Conservation (phyloP, 805 yeast species). For the Nakazawaea populi region DNA sequence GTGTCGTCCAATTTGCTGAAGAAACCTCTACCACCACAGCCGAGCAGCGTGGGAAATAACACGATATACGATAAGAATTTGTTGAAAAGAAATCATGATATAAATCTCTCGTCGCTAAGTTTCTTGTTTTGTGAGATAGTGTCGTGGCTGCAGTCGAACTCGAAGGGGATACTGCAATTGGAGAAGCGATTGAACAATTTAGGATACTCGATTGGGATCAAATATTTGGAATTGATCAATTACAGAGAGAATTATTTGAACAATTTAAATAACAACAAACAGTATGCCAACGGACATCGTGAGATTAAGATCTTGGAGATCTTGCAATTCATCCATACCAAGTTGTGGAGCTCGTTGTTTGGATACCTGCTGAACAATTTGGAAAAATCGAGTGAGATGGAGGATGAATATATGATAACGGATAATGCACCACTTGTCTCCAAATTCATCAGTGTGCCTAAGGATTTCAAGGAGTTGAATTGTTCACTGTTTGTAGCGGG, state of each 20-base stretch:
- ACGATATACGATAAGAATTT: slow-evolving; percentile 63
- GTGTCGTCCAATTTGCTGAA: neutral
- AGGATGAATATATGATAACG: slow-evolving; percentile 70
- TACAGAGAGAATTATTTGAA: slow-evolving; percentile 51
- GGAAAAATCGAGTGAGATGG: slow-evolving; percentile 44
- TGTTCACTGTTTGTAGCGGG: slow-evolving; percentile 86
- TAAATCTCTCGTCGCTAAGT: slow-evolving; percentile 60
- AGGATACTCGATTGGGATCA: slow-evolving; percentile 75
- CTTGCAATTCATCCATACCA: slow-evolving; percentile 67
- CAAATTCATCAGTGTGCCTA: slow-evolving; percentile 72
- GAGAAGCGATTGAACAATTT: slow-evolving; percentile 56
- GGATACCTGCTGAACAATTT: slow-evolving; percentile 59
- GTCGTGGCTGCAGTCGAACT: slow-evolving; percentile 53
- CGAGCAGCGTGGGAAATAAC: slow-evolving; percentile 27
- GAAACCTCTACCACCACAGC: slow-evolving; percentile 14
- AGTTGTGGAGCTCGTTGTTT: slow-evolving; percentile 69
- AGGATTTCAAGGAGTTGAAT: slow-evolving; percentile 69
- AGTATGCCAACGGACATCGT: slow-evolving; percentile 33
- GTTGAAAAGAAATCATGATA: slow-evolving; percentile 60
- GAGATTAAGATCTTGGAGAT: slow-evolving; percentile 68
- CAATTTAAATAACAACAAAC: slow-evolving; percentile 20
- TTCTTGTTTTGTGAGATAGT: slow-evolving; percentile 68
- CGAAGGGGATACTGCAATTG: slow-evolving; percentile 63
- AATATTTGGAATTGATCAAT: slow-evolving; percentile 62
- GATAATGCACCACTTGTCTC: slow-evolving; percentile 70